Evolutionary conservation across 257 asterid genomes (phyloP).

Genomic region (Lithospermum erythrorhizon): DNA sequence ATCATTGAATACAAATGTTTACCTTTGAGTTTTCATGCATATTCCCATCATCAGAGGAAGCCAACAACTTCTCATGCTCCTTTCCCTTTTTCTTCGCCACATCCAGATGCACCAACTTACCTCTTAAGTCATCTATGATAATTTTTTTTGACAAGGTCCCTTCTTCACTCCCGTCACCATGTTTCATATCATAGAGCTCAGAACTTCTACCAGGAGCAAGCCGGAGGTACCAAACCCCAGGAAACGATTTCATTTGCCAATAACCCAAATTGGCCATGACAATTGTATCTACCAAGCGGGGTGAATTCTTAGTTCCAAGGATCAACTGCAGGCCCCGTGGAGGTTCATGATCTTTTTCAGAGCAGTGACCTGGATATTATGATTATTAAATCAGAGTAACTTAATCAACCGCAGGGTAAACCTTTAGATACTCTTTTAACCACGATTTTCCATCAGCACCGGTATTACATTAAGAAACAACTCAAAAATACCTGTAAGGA

Average conservation of each 20-base stretch:
- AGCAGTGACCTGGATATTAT: constrained; percentile 72
- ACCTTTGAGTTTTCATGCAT: constrained; percentile 38
- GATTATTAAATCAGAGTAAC: constrained; percentile 17
- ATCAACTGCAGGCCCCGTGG: constrained; percentile 96
- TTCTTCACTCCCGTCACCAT: constrained; percentile 46
- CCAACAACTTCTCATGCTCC: constrained; percentile 69
- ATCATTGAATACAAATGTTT: constrained; percentile 1
- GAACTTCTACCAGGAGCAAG: constrained; percentile 98
- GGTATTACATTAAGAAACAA: background rate
- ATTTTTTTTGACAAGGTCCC: constrained; percentile 57
- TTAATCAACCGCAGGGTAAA: constrained; percentile 1
- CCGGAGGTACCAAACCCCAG: constrained; percentile 97
- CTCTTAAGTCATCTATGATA: constrained; percentile 72
- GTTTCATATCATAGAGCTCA: constrained; percentile 77
- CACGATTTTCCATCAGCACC: background rate
- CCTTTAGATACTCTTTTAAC: background rate
- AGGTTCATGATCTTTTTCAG: constrained; percentile 93
- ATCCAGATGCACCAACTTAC: constrained; percentile 81
- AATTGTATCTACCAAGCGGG: constrained; percentile 92
- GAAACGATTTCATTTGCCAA: constrained; percentile 97
- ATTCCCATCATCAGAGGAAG: constrained; percentile 55
- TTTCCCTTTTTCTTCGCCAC: constrained; percentile 84
- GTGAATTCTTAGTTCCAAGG: constrained; percentile 77
- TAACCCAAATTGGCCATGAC: constrained; percentile 99
- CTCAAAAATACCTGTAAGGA: constrained; percentile 65